These are phyloP conservation scores for Pichia sp. DNA, from an alignment of 1,139 yeast genomes.

Conservation along the genomic window DNA sequence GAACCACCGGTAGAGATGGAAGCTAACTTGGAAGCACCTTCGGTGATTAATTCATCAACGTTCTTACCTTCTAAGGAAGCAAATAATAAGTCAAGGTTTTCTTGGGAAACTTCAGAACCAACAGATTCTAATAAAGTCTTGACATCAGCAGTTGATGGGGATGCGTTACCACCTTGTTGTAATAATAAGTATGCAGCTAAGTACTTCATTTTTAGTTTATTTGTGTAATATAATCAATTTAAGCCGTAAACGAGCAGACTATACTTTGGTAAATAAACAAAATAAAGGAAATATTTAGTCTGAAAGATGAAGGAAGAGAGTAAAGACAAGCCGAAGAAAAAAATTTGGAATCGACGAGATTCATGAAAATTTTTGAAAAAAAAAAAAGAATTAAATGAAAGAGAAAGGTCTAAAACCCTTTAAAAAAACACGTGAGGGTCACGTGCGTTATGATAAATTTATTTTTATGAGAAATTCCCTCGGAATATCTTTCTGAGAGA, in stretches of 20 bases:
- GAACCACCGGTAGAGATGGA: slow-evolving; percentile 98
- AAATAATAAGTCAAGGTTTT: slow-evolving; percentile 77
- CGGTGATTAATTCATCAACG: slow-evolving; percentile 87
- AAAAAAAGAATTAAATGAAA: too few species aligned
- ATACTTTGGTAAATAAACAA: slow-evolving; percentile 18
- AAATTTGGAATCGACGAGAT: too few species aligned
- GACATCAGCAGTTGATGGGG: slow-evolving; percentile 93
- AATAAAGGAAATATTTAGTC: not conserved
- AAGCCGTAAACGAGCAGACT: slow-evolving; percentile 30
- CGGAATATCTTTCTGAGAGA: too few species aligned
- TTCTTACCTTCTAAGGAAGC: slow-evolving; percentile 92
- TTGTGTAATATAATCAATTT: slow-evolving; percentile 35
- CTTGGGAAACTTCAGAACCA: slow-evolving; percentile 92
- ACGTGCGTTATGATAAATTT: too few species aligned
- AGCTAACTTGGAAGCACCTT: slow-evolving; percentile 92
- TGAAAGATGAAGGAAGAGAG: too few species aligned
- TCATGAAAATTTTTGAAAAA: too few species aligned
- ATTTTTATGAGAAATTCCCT: too few species aligned
- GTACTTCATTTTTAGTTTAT: slow-evolving; percentile 39
- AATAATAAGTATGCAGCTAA: slow-evolving; percentile 63
- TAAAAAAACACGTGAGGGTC: too few species aligned
- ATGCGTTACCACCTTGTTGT: slow-evolving; percentile 57
- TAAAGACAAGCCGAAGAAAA: too few species aligned
- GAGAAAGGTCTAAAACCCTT: too few species aligned
- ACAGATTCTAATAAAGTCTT: slow-evolving; percentile 84